These are phyloP conservation scores for Aspergillus luchuensis DNA, from an alignment of 2,329 filamentous ascomycete species.

Conservation along the genomic window DNA sequence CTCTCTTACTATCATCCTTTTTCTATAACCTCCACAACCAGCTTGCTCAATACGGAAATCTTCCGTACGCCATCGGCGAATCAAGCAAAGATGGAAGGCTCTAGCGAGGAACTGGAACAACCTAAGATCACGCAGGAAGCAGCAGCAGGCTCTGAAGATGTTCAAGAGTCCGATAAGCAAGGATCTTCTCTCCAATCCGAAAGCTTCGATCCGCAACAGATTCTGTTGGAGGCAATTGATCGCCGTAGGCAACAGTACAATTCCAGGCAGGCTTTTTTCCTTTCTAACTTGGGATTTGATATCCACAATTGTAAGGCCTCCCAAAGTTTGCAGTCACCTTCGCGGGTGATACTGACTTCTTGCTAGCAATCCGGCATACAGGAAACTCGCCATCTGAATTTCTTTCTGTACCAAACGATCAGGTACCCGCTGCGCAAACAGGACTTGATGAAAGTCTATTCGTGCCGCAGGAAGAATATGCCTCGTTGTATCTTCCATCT, in stretches of 20 bases:
- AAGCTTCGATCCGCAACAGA: neutral
- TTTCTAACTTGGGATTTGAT: neutral
- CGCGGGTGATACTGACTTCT: neutral
- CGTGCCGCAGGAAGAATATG: neutral
- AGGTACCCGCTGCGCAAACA: neutral
- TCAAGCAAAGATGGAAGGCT: neutral
- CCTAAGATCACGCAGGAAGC: neutral
- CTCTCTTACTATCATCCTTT: too few species aligned
- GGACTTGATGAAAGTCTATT: neutral
- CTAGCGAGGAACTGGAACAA: neutral
- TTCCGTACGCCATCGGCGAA: too few species aligned
- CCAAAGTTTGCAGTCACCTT: neutral
- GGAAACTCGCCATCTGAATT: neutral
- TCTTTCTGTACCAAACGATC: too few species aligned
- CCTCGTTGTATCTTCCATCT: neutral
- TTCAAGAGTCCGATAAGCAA: neutral
- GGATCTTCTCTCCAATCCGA: neutral
- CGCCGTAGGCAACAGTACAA: neutral
- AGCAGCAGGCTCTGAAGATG: neutral
- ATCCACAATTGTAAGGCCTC: neutral
- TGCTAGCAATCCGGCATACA: neutral
- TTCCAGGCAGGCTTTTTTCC: neutral
- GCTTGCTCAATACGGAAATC: too few species aligned
- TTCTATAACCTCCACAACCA: too few species aligned
- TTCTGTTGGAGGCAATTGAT: neutral